These are phyloP conservation scores for Fomitopsis pinicola DNA, from an alignment of 1,284 basidiomycete species.

Conservation along the genomic window DNA sequence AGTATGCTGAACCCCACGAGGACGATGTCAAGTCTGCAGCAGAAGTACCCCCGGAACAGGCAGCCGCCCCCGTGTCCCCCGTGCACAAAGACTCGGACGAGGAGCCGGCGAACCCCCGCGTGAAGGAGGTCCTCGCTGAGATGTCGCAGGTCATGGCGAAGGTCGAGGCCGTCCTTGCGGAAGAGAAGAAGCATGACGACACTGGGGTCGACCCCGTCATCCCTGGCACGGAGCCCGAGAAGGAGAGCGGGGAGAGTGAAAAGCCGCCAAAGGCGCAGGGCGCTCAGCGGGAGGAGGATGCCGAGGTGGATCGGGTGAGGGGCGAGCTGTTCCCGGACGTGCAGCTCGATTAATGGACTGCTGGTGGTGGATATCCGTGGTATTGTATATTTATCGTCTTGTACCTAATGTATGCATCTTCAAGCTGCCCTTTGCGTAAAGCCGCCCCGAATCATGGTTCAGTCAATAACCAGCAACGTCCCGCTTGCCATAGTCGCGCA, in stretches of 20 bases:
- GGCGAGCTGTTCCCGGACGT: conserved; percentile 26
- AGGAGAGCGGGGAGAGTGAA: background rate
- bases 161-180: background rate
- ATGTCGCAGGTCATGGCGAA: background rate
- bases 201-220: background rate
- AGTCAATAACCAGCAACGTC: too few relatives aligned
- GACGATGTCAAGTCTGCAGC: background rate
- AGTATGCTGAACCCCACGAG: background rate
- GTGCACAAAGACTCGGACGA: background rate
- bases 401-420: background rate
- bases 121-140: background rate
- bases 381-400: conserved; percentile 1
- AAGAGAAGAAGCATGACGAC: background rate
- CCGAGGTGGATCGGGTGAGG: conserved; percentile 30
- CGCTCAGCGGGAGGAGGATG: conserved; percentile 22
- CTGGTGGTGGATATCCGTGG: background rate
- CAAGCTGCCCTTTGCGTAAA: too few relatives aligned
- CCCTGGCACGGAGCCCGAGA: background rate
- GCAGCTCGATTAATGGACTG: background rate
- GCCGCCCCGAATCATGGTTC: too few relatives aligned
- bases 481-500: too few relatives aligned
- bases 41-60: background rate
- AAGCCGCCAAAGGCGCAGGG: conserved; percentile 10
- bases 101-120: background rate
- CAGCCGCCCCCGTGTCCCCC: background rate